phyloP scores from a whole-genome alignment of 1,139 yeast species.

The Zygoascus meyerae region DNA sequence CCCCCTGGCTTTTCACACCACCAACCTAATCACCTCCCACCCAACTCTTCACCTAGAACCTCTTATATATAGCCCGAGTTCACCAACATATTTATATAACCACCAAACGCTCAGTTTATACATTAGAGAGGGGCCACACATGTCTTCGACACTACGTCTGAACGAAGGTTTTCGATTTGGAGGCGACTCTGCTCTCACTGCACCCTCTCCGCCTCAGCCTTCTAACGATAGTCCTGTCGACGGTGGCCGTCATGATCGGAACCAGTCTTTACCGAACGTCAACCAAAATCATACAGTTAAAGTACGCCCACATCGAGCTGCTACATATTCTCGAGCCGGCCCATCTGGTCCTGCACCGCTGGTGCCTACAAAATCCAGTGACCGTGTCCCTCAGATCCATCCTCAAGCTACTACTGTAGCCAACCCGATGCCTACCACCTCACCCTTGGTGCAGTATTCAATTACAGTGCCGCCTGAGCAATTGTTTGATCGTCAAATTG shows the following conservation, averaged over 20 bases:
- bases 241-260: constrained; percentile 25
- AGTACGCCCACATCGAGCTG: constrained; percentile 26
- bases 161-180: constrained; percentile 9
- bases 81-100: no score
- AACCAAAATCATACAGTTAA: constrained; percentile 8
- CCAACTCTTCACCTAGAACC: no score
- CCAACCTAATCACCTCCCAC: no score
- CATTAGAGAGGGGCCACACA: no score
- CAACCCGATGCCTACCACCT: no score
- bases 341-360: constrained; percentile 4
- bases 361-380: constrained; percentile 6
- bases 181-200: constrained; percentile 1
- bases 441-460: no score
- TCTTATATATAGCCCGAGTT: no score
- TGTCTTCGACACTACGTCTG: background rate
- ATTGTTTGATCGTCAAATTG: no score
- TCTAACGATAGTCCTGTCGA: background rate
- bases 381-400: constrained; percentile 1
- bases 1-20: no score
- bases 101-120: no score
- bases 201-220: background rate
- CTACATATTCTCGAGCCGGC: constrained; percentile 23
- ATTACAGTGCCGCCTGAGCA: no score
- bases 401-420: background rate
- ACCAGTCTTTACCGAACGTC: constrained; percentile 28